phyloP scores from a whole-genome alignment of 2,329 filamentous ascomycete species.

The Botrytis hyacinthi region DNA sequence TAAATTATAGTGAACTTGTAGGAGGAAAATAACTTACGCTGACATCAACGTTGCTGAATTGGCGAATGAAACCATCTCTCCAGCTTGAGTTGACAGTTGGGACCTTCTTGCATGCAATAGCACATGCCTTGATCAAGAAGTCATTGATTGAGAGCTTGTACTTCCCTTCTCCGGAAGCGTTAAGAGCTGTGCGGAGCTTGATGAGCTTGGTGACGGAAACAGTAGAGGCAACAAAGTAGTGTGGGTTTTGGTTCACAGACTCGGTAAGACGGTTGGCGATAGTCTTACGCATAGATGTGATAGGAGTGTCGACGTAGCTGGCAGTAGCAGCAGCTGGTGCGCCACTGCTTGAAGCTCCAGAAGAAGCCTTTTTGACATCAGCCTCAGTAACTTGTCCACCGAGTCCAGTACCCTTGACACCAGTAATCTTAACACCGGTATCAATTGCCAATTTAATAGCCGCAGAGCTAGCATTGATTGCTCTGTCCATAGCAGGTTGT shows the following conservation, averaged over 20 bases:
- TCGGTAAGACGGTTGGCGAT: constrained; percentile 89
- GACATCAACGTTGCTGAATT: constrained; percentile 91
- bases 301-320: constrained; percentile 78
- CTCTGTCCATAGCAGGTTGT: constrained; percentile 79
- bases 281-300: constrained; percentile 94
- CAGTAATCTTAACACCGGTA: constrained; percentile 73
- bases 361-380: constrained; percentile 84
- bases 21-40: constrained; percentile 66
- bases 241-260: constrained; percentile 90
- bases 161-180: constrained; percentile 81
- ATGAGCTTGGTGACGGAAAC: constrained; percentile 93
- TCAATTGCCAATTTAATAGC: constrained; percentile 83
- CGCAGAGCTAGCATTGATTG: constrained; percentile 68
- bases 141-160: constrained; percentile 99
- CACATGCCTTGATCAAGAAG: constrained; percentile 96
- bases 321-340: constrained; percentile 60
- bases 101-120: constrained; percentile 85
- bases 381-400: constrained; percentile 86
- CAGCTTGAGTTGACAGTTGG: constrained; percentile 95
- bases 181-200: constrained; percentile 92
- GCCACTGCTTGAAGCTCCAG: constrained; percentile 49
- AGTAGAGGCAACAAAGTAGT: constrained; percentile 92
- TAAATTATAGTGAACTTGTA: constrained; percentile 1
- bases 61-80: constrained; percentile 85
- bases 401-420: constrained; percentile 82